A percentile compares a stretch with the other conserved stretches of the same genome.
Conservation (phyloP, 2,329 filamentous ascomycete genomes). For the Monilinia fructicola region DNA sequence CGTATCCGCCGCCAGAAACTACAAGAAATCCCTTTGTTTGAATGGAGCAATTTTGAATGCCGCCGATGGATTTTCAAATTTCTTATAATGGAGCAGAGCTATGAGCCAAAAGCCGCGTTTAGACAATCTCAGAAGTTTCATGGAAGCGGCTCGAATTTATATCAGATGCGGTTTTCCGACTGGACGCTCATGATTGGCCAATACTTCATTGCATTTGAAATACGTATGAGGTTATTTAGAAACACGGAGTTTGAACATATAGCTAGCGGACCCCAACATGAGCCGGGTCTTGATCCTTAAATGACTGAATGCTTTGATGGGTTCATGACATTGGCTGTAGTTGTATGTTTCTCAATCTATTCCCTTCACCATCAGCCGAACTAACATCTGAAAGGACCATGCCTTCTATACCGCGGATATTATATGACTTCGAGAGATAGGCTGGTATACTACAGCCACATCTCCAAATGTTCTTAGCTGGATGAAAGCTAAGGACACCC, state of each 20-base stretch:
- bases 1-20: no score
- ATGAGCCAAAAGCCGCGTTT: not conserved
- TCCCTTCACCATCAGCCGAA: not conserved
- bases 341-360: not conserved
- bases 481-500: no score
- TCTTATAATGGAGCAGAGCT: not conserved
- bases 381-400: not conserved
- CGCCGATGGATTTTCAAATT: not conserved
- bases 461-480: no score
- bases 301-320: not conserved
- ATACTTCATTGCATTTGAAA: no score
- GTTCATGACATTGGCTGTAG: not conserved
- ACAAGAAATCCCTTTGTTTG: not conserved
- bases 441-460: no score
- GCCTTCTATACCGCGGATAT: not conserved
- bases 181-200: no score
- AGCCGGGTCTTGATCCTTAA: not conserved
- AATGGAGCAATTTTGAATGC: not conserved
- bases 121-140: not conserved
- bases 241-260: no score
- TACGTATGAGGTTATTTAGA: no score
- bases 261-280: no score
- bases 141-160: not conserved
- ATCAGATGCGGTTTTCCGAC: no score
- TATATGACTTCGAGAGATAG: not conserved